Evolutionary conservation across 176 grass and related monocot genomes (phyloP).

Genomic region (Oryza coarctata): DNA sequence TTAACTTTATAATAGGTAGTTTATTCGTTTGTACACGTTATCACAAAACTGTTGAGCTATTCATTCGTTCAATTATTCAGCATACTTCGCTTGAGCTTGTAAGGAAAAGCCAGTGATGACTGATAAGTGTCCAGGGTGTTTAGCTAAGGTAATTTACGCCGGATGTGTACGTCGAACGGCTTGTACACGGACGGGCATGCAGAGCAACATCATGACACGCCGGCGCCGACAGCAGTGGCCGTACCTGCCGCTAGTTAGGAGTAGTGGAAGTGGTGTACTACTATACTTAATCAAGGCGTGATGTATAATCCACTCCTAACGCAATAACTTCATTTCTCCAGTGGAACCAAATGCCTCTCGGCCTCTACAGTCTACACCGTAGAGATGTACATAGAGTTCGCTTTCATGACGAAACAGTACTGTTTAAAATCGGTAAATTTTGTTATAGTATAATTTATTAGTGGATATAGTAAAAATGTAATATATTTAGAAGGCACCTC

Average conservation of each 20-base stretch:
- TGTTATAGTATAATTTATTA: no score
- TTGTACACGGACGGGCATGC: not conserved
- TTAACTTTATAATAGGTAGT: no score
- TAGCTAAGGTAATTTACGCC: not conserved
- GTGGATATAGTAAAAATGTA: no score
- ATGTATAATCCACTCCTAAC: not conserved
- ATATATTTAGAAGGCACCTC: no score
- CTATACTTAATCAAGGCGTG: not conserved
- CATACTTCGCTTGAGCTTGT: not conserved
- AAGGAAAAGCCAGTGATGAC: not conserved
- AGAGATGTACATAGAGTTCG: no score
- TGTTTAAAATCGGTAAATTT: no score
- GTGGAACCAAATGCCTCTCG: not conserved
- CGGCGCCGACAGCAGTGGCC: not conserved
- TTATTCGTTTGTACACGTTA: no score
- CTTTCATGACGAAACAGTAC: not conserved
- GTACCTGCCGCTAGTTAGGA: not conserved
- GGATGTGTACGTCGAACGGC: not conserved
- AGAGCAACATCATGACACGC: no score
- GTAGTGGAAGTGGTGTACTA: no score
- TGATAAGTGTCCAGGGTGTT: not conserved
- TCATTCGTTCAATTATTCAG: no score
- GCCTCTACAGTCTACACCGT: no score
- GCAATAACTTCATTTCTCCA: not conserved
- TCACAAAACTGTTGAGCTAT: no score